These are phyloP conservation scores for Candida gorgasii DNA, from an alignment of 805 yeast species.

Conservation along the genomic window DNA sequence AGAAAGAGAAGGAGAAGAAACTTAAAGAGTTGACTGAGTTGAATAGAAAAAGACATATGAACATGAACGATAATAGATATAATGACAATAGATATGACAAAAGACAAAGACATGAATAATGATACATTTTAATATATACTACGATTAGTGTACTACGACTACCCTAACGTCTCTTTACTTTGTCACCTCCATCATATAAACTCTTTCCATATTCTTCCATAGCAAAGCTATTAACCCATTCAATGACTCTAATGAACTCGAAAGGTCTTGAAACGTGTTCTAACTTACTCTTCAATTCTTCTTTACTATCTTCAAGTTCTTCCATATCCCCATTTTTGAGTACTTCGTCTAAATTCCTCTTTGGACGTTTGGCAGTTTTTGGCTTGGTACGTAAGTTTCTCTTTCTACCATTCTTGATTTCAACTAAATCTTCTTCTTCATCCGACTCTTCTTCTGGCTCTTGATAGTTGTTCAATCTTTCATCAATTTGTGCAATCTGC, in stretches of 20 bases:
- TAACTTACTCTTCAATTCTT: constrained; percentile 31
- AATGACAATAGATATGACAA: constrained; percentile 11
- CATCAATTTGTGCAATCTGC: constrained; percentile 36
- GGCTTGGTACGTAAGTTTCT: constrained; percentile 30
- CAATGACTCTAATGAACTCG: constrained; percentile 48
- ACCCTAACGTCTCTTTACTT: constrained; percentile 17
- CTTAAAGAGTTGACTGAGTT: constrained; percentile 30
- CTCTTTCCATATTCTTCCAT: constrained; percentile 50
- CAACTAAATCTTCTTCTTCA: constrained; percentile 34
- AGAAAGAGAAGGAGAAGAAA: constrained; percentile 29
- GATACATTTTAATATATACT: constrained; percentile 1
- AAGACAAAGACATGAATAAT: neutral
- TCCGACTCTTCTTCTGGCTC: constrained; percentile 16
- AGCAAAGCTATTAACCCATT: constrained; percentile 66
- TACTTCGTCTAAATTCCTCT: constrained; percentile 31
- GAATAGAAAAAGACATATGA: constrained; percentile 24
- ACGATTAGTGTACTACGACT: too few species aligned
- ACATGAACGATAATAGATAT: too few species aligned
- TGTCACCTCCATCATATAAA: constrained; percentile 58
- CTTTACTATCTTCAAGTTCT: constrained; percentile 25
- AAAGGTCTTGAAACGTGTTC: constrained; percentile 36
- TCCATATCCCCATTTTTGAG: constrained; percentile 27
- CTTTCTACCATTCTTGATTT: constrained; percentile 24
- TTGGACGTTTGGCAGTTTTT: constrained; percentile 32
- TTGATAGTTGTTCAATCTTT: constrained; percentile 14